phyloP scores from a whole-genome alignment of 139 green algal genomes.

The Micractinium conductrix region DNA sequence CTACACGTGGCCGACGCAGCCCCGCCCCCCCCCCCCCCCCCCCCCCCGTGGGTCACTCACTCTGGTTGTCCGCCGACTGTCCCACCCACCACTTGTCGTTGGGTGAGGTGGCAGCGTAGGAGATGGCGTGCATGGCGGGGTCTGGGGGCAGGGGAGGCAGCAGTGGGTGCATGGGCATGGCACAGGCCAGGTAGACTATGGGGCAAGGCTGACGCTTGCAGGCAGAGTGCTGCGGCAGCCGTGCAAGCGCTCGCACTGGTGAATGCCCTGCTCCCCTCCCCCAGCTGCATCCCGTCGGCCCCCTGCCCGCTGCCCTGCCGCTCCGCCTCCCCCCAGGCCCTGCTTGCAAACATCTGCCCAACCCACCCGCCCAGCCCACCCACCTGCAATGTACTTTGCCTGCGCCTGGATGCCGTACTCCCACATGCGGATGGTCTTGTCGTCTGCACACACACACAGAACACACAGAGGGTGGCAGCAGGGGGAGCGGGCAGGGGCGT shows the following conservation, averaged over 20 bases:
- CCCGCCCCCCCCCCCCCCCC: too few relatives aligned
- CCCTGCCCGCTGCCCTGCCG: too few relatives aligned
- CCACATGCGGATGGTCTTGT: constrained; percentile 99
- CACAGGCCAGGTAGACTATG: too few relatives aligned
- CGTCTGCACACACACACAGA: constrained; percentile 80
- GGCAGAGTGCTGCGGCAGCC: neutral
- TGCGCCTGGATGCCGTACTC: constrained; percentile 97
- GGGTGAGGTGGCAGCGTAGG: constrained; percentile 76
- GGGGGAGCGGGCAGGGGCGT: neutral
- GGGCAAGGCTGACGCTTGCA: too few relatives aligned
- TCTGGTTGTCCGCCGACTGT: constrained; percentile 81
- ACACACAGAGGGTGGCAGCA: constrained; percentile 33
- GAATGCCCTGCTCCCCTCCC: too few relatives aligned
- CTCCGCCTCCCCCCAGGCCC: too few relatives aligned
- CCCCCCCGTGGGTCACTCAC: too few relatives aligned
- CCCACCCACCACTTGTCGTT: constrained; percentile 78
- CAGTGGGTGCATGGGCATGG: neutral
- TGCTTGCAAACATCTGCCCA: too few relatives aligned
- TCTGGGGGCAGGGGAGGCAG: constrained; percentile 63
- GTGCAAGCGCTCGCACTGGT: neutral
- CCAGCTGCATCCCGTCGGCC: too few relatives aligned
- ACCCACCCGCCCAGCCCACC: neutral
- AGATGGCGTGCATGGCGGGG: constrained; percentile 97
- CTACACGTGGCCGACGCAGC: too few relatives aligned
- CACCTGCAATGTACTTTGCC: constrained; percentile 81